A percentile compares a stretch with the other conserved stretches of the same genome.
phyloP scores from a whole-genome alignment of 73 alveolate species.

The Tetrahymena thermophila region DNA sequence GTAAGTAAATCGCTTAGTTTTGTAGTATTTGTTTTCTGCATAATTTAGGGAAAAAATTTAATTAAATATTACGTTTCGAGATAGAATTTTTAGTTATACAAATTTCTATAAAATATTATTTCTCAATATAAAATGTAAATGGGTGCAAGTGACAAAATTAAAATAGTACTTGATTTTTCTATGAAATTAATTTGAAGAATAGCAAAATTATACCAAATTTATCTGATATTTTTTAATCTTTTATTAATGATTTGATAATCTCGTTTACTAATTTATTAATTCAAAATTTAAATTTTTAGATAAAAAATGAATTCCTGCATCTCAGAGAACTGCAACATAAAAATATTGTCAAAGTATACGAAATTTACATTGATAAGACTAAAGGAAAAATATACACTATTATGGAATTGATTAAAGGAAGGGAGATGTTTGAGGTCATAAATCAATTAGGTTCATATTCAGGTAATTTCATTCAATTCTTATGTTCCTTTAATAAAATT shows the following conservation, averaged over 20 bases:
- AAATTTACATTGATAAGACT: slow-evolving; percentile 29
- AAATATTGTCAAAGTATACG: slow-evolving; percentile 38
- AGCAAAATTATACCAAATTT: no score
- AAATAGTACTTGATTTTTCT: neutral
- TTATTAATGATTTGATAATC: no score
- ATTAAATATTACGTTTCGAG: neutral
- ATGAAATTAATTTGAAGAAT: no score
- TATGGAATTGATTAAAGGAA: slow-evolving; percentile 30
- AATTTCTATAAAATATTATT: no score
- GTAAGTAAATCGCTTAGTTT: no score
- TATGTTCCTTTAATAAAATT: no score
- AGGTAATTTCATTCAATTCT: neutral
- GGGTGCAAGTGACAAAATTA: neutral
- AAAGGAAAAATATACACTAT: slow-evolving; percentile 11
- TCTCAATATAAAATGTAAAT: neutral
- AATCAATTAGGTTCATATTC: slow-evolving; percentile 15
- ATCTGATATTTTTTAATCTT: no score
- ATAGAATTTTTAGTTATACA: no score
- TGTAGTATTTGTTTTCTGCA: no score
- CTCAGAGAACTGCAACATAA: slow-evolving; percentile 9
- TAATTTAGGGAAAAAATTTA: no score
- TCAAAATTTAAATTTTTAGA: neutral
- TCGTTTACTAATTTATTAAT: neutral
- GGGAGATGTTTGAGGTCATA: slow-evolving; percentile 44
- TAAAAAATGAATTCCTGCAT: slow-evolving; percentile 14